A percentile compares a stretch with the other conserved stretches of the same genome.
Evolutionary conservation across 1,284 basidiomycete species (phyloP).

Genomic region (Ceratobasidium sp.): DNA sequence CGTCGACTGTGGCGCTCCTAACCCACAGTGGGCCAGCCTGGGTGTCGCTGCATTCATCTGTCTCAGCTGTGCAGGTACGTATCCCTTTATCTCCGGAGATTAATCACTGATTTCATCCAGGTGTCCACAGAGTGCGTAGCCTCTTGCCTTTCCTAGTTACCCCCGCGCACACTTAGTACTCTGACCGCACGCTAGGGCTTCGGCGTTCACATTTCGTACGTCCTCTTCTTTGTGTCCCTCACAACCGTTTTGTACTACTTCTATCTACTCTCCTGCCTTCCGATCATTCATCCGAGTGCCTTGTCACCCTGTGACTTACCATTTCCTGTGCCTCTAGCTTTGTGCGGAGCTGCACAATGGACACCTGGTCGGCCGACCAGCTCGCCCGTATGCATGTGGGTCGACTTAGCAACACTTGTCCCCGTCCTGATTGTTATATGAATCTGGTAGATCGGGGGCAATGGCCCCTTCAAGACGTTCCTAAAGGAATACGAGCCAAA

Average conservation of each 20-base stretch:
- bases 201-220: constrained; percentile 46
- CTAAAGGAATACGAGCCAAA: constrained; percentile 73
- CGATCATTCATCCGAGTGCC: constrained; percentile 27
- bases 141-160: constrained; percentile 39
- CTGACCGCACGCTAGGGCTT: constrained; percentile 40
- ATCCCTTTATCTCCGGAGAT: constrained; percentile 17
- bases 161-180: constrained; percentile 3
- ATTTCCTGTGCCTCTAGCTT: constrained; percentile 63
- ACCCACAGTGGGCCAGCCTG: constrained; percentile 90
- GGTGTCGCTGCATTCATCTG: constrained; percentile 88
- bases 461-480: constrained; percentile 78
- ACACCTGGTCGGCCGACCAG: constrained; percentile 92
- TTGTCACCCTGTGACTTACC: constrained; percentile 32
- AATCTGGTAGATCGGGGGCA: constrained; percentile 76
- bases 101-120: constrained; percentile 30
- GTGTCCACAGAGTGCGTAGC: constrained; percentile 39
- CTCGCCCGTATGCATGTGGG: constrained; percentile 86
- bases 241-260: constrained; percentile 27
- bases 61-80: constrained; percentile 65
- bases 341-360: constrained; percentile 92
- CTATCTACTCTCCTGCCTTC: constrained; percentile 16
- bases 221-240: constrained; percentile 40
- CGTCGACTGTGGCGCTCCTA: constrained; percentile 81
- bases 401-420: constrained; percentile 45
- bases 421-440: constrained; percentile 36